These are phyloP conservation scores for Xylaria polymorpha DNA, from an alignment of 2,329 filamentous ascomycete genomes.

Conservation along the genomic window DNA sequence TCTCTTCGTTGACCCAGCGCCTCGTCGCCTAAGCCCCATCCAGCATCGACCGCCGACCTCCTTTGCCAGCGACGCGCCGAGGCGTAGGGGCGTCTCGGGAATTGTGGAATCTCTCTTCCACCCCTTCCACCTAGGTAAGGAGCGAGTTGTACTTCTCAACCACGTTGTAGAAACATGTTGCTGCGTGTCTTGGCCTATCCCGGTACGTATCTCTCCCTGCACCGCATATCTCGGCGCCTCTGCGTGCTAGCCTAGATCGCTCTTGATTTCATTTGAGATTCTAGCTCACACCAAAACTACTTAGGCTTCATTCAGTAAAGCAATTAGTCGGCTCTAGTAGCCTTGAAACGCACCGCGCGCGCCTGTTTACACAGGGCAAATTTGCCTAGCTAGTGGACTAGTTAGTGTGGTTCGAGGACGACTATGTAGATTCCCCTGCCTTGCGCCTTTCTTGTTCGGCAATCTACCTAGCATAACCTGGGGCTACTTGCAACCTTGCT, in stretches of 20 bases:
- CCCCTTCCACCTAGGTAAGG: constrained; percentile 14
- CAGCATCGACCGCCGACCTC: constrained; percentile 10
- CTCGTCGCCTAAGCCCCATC: constrained; percentile 24
- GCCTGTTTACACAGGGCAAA: constrained; percentile 35
- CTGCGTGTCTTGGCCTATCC: constrained; percentile 24
- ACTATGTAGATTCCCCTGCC: constrained; percentile 41
- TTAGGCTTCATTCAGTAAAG: constrained; percentile 21
- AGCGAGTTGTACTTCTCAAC: constrained; percentile 16
- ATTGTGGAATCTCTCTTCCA: constrained; percentile 21
- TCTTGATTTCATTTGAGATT: constrained; percentile 24
- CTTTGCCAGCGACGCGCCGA: constrained; percentile 28
- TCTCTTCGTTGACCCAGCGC: constrained; percentile 21
- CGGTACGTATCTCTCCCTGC: constrained; percentile 21
- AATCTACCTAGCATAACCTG: constrained; percentile 50
- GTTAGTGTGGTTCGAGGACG: constrained; percentile 42
- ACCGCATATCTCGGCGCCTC: constrained; percentile 28
- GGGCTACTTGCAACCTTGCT: constrained; percentile 50
- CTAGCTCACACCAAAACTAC: constrained; percentile 24
- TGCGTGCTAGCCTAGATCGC: constrained; percentile 19
- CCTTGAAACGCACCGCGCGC: constrained; percentile 32
- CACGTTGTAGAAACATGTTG: constrained; percentile 27
- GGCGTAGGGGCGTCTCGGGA: constrained; percentile 24
- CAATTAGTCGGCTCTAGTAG: constrained; percentile 27
- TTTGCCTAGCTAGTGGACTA: constrained; percentile 37
- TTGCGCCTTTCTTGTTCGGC: constrained; percentile 45